Evolutionary conservation across 306 rosid species (phyloP), one percentile per base, ranked within the genome.

Genomic region (Castanea sativa): DNA sequence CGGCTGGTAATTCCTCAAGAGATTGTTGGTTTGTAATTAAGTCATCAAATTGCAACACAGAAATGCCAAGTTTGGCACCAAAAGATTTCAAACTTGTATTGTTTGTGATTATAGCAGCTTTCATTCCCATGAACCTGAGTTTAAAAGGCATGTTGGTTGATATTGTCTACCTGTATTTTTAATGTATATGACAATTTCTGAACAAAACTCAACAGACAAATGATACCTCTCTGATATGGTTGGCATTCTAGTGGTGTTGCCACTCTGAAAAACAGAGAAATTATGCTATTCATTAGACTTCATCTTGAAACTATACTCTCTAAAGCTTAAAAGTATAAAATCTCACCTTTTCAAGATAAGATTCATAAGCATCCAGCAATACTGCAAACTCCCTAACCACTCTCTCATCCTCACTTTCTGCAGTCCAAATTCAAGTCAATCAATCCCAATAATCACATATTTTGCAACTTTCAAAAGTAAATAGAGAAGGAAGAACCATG

Each of bases 81-180:
- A 90, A 86, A 74, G 86, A 88, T 82, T 93, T 85, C 87, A 93
- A 86, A 69, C 87, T 82, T 67, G 88, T 69, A 85, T 85, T 88
- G 78, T 84, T 83, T 20, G 98, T 88, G 79, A 93, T 23, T 70
- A 96, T 21, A 73, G 93, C 92, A 59, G 92, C 94, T 88, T 90
- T 96, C 96, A 96, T 89, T 86, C 96, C 98, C 97, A 96, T 93
- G 84, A 96, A 93, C 85, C 99, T 96, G 86, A 80, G 81, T 74
- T 70, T 51, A 10, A n/a, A 60, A 84, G 78, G 45, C 10, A 41
- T 20, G 84, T 81, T 38, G 78, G 73, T 63, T 77, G 43, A 80
- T 59, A 35, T 56, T 23, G 13, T 27, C 25, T n/a, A 33, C 52
- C 25, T 49, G 76, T 51, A 32, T 18, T 61, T 68, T 15, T 71